These are phyloP conservation scores for Phytophthora tubulina DNA, from an alignment of 352 stramenopile species.

Conservation along the genomic window DNA sequence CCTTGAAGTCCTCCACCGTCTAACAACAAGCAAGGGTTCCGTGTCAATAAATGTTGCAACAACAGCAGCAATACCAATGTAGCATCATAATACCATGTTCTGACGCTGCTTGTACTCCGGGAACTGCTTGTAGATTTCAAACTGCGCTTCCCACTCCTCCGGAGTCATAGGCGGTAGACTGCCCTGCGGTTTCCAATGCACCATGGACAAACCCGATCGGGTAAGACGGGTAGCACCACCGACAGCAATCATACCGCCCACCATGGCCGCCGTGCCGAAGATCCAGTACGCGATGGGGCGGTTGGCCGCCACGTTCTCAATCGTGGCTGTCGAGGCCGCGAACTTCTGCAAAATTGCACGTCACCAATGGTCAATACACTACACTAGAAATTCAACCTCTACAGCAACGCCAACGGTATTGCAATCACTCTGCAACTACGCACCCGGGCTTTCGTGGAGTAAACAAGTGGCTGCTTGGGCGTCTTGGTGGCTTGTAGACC, in stretches of 20 bases:
- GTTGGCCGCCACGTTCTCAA: conserved; percentile 87
- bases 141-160: conserved; percentile 96
- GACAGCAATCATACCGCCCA: conserved; percentile 98
- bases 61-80: conserved; percentile 1
- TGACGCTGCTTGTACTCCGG: conserved; percentile 98
- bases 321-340: conserved; percentile 61
- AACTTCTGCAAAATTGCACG: conserved; percentile 54
- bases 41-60: conserved; percentile 11
- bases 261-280: conserved; percentile 93
- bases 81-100: conserved; percentile 67
- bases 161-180: conserved; percentile 92
- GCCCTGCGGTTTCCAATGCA: conserved; percentile 97
- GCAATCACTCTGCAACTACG: conserved; percentile 29
- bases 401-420: conserved; percentile 18
- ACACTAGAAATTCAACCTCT: neutral
- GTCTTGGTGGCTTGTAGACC: conserved; percentile 34
- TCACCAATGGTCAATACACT: conserved; percentile 7
- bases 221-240: conserved; percentile 98
- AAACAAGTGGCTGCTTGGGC: conserved; percentile 61
- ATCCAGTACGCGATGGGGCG: conserved; percentile 95
- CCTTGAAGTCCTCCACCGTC: conserved; percentile 99
- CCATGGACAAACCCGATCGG: conserved; percentile 97
- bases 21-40: conserved; percentile 28
- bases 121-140: conserved; percentile 98
- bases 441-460: conserved; percentile 80